Percentiles rank a stretch among this genome's conserved stretches.
Conservation (phyloP, 208 protist species). For the Wallacemonas sp. region DNA sequence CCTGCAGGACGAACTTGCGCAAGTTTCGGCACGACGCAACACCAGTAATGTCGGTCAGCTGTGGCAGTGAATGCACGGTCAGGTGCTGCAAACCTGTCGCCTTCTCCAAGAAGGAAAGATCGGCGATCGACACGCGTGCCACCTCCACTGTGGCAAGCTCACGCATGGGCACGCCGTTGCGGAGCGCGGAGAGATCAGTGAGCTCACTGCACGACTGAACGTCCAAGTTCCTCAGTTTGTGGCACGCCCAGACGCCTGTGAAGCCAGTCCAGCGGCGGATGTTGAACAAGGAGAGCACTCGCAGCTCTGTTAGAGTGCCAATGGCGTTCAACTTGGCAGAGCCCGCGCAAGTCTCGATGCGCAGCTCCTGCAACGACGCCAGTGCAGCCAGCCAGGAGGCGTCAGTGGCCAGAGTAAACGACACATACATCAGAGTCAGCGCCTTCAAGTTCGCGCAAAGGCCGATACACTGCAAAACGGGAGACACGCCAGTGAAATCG, state of each 20-base stretch:
- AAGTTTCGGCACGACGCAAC: not conserved
- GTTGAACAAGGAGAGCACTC: not conserved
- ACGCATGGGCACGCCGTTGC: not conserved
- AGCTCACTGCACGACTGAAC: not conserved
- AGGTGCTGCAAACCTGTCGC: not conserved
- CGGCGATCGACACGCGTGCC: not conserved
- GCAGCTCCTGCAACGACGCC: not conserved
- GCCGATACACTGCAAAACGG: not conserved
- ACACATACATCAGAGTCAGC: not conserved
- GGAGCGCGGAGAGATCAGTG: not conserved
- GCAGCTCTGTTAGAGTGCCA: not conserved
- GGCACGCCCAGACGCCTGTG: not conserved
- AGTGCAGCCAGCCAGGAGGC: not conserved
- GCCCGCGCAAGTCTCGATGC: not conserved
- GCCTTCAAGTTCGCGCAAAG: not conserved
- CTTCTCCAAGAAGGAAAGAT: constrained; percentile 4
- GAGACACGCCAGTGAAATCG: not conserved
- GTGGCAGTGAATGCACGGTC: not conserved
- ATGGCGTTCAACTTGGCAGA: not conserved
- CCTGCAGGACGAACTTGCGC: not conserved
- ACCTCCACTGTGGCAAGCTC: not conserved
- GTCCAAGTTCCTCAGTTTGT: not conserved
- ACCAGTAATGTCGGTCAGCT: not conserved
- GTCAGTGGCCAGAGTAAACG: not conserved
- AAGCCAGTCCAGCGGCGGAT: not conserved